Evolutionary conservation across 2,329 filamentous ascomycete genomes (phyloP), one percentile per base, ranked within the genome.

Genomic region (Bipolaris gigantea): DNA sequence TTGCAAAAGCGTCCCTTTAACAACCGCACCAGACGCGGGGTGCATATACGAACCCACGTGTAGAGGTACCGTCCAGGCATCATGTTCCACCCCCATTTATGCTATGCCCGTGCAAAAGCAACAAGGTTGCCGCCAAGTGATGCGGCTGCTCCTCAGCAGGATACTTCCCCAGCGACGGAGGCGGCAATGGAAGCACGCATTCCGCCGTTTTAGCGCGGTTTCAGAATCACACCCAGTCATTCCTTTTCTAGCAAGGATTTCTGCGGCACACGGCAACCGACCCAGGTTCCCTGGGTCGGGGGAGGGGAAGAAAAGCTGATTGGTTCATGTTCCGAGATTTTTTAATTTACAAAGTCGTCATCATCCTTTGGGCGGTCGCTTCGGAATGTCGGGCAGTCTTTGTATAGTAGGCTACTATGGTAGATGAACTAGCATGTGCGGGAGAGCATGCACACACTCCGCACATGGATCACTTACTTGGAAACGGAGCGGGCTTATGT

Each of bases 41-140:
- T 40, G 50, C 54, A 56, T 53, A 59, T 38, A 43, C 49, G 45
- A 51, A 8, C 16, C 35, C 32, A 52, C 50, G 53, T 48, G 25
- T 23, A 19, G 25, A 43, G 7, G 25, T 6, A 32, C 32, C 16
- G 25, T 30, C 40, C 25, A 32, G 25, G 33, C n/a, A 23, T 32
- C 27, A 54, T 40, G 35, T 47, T 50, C 30, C 27, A 45, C 16
- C 43, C 25, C 15, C 5, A 9, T 30, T 5, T 43, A 30, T 27
- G 5, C 9, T 32, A 30, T 40, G 38, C 13, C 21, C 13, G 13
- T 18, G 32, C 27, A 16, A 43, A 32, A 30, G 25, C 27, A 19
- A 19, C 15, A 4, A 19, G 13, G 19, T 10, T 7, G 40, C 30
- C 9, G 13, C 15, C 38, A 21, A 40, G 25, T 40, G n/a, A 40